A percentile compares a stretch with the other conserved stretches of the same genome.
These are phyloP conservation scores for Sclerotinia minor DNA, from an alignment of 2,329 filamentous ascomycete species.

Conservation along the genomic window DNA sequence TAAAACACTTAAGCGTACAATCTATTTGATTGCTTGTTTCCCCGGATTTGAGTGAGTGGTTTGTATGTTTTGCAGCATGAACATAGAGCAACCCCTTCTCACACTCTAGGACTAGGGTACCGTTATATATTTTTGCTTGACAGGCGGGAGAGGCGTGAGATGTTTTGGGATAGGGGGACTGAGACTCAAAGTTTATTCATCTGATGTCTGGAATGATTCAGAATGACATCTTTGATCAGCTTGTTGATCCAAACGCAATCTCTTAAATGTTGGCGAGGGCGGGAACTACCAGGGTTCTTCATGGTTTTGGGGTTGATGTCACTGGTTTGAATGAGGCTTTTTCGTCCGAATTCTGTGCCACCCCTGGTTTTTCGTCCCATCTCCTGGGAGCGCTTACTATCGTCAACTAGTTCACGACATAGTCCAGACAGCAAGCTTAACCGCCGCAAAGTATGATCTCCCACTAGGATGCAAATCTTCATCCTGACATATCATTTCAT, in stretches of 20 bases:
- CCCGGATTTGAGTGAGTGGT: slow-evolving; percentile 13
- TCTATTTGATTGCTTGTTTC: slow-evolving; percentile 23
- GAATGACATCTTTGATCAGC: not conserved
- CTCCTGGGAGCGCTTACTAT: not conserved
- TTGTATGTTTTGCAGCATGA: not conserved
- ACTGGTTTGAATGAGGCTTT: not conserved
- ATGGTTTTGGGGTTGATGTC: not conserved
- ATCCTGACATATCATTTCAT: no score
- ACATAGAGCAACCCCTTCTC: not conserved
- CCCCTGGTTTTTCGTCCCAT: slow-evolving; percentile 1
- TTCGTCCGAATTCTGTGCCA: slow-evolving; percentile 20
- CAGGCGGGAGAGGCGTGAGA: not conserved
- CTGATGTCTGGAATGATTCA: slow-evolving; percentile 17
- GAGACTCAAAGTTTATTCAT: slow-evolving; percentile 20
- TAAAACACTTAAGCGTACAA: slow-evolving; percentile 14
- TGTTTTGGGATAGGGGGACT: slow-evolving; percentile 4
- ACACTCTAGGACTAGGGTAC: not conserved
- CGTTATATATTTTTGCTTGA: not conserved
- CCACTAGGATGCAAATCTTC: not conserved
- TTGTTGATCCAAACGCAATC: not conserved
- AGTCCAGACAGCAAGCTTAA: not conserved
- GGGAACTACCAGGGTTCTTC: not conserved
- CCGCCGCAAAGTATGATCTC: slow-evolving; percentile 19
- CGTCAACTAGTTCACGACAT: not conserved
- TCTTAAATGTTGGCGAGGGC: not conserved